Evolutionary conservation across 2,329 filamentous ascomycete genomes (phyloP).

Genomic region (Teratosphaeria pseudoeucalypti): DNA sequence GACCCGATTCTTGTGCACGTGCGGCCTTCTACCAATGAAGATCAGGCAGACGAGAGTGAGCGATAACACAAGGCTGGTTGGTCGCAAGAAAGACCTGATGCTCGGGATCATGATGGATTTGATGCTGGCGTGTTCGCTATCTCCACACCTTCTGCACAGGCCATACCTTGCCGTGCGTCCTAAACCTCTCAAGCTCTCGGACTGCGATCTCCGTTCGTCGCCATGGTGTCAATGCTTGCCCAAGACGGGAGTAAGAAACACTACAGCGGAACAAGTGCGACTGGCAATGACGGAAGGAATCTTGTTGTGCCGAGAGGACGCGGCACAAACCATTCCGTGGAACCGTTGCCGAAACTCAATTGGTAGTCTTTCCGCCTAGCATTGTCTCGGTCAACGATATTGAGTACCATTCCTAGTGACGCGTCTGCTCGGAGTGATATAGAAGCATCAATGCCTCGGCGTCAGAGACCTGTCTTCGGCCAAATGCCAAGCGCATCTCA

Average conservation of each 20-base stretch:
- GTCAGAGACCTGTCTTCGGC: too few relatives aligned
- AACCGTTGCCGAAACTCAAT: not conserved
- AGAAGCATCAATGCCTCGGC: too few relatives aligned
- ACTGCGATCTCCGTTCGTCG: not conserved
- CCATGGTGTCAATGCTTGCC: not conserved
- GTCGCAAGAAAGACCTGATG: not conserved
- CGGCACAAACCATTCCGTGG: too few relatives aligned
- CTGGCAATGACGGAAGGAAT: not conserved
- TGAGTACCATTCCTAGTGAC: too few relatives aligned
- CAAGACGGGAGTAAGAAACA: not conserved
- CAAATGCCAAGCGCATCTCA: too few relatives aligned
- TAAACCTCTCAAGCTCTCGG: not conserved
- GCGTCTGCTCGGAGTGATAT: too few relatives aligned
- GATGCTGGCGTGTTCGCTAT: not conserved
- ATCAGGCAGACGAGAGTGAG: not conserved
- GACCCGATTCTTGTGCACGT: not conserved
- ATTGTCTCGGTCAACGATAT: too few relatives aligned
- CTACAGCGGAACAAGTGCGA: not conserved
- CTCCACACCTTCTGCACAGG: not conserved
- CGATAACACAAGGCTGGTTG: not conserved
- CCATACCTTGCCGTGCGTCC: not conserved
- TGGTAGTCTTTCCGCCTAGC: too few relatives aligned
- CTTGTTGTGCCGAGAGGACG: not conserved
- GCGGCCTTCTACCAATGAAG: not conserved
- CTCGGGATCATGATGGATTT: not conserved